Evolutionary conservation across 306 rosid genomes (phyloP).

Genomic region (Carpinus viminea): DNA sequence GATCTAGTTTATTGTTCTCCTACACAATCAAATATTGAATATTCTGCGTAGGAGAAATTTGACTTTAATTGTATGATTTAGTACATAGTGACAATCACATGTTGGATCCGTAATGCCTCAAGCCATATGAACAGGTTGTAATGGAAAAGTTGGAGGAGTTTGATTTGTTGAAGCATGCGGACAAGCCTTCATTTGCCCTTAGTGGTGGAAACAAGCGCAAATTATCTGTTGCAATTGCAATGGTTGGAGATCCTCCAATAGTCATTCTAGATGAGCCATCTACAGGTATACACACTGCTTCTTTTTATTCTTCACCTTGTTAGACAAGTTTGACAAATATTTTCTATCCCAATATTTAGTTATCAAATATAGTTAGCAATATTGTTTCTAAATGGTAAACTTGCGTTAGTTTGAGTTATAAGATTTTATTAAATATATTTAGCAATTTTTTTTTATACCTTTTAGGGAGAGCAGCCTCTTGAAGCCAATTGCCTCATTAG

Average conservation of each 20-base stretch:
- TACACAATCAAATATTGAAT: not conserved
- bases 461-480: too few relatives aligned
- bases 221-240: conserved; percentile 92
- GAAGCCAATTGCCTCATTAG: too few relatives aligned
- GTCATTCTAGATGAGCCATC: conserved; percentile 98
- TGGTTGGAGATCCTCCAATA: conserved; percentile 96
- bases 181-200: conserved; percentile 85
- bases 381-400: too few relatives aligned
- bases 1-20: not conserved
- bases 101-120: conserved; percentile 27
- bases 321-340: not conserved
- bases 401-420: not conserved
- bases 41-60: not conserved
- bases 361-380: not conserved
- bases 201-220: conserved; percentile 98
- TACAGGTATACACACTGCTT: conserved; percentile 53
- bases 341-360: not conserved
- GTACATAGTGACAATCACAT: conserved; percentile 8
- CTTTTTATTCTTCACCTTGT: not conserved
- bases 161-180: conserved; percentile 86
- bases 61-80: conserved; percentile 2
- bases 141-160: conserved; percentile 82
- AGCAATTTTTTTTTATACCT: too few relatives aligned
- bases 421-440: not conserved
- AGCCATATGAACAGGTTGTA: conserved; percentile 72